Conservation (phyloP, 768 basidiomycete species). For the Xerocomellus dryophilus region DNA sequence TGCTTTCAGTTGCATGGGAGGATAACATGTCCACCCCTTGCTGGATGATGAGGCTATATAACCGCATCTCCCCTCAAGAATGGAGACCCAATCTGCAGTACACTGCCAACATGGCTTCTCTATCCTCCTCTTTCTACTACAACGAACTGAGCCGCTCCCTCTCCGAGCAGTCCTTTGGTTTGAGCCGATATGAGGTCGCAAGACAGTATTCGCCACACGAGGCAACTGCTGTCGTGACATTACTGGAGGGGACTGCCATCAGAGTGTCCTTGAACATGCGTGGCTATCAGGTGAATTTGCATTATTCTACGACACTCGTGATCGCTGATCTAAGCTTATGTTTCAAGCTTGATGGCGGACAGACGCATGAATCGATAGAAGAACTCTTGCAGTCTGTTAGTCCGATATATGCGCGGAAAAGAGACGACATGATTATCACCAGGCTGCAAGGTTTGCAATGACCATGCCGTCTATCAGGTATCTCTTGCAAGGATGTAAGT, state of each 20-base stretch:
- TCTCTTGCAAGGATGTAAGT: slow-evolving; percentile 10
- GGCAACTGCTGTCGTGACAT: slow-evolving; percentile 51
- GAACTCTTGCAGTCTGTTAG: slow-evolving; percentile 54
- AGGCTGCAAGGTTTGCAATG: slow-evolving; percentile 46
- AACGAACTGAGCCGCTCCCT: slow-evolving; percentile 55
- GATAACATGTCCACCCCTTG: slow-evolving; percentile 26
- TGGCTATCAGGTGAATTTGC: slow-evolving; percentile 53
- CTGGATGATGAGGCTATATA: slow-evolving; percentile 32
- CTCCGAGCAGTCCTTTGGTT: slow-evolving; percentile 56
- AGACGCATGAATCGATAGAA: slow-evolving; percentile 57
- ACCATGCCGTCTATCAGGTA: neutral
- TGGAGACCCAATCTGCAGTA: slow-evolving; percentile 14
- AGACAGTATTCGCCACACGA: slow-evolving; percentile 39
- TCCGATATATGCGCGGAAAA: slow-evolving; percentile 47
- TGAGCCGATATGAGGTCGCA: slow-evolving; percentile 44
- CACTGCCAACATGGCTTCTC: slow-evolving; percentile 17
- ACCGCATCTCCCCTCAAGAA: slow-evolving; percentile 16
- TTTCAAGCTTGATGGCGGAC: slow-evolving; percentile 26
- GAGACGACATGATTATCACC: slow-evolving; percentile 45
- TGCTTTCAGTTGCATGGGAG: slow-evolving; percentile 3
- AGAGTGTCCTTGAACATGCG: slow-evolving; percentile 46
- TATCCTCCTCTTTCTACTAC: slow-evolving; percentile 30
- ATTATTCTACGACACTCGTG: neutral
- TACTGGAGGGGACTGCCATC: slow-evolving; percentile 54
- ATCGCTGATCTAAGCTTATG: slow-evolving; percentile 12